Conservation (phyloP, 306 rosid genomes). For the Citrullus colocynthis region DNA sequence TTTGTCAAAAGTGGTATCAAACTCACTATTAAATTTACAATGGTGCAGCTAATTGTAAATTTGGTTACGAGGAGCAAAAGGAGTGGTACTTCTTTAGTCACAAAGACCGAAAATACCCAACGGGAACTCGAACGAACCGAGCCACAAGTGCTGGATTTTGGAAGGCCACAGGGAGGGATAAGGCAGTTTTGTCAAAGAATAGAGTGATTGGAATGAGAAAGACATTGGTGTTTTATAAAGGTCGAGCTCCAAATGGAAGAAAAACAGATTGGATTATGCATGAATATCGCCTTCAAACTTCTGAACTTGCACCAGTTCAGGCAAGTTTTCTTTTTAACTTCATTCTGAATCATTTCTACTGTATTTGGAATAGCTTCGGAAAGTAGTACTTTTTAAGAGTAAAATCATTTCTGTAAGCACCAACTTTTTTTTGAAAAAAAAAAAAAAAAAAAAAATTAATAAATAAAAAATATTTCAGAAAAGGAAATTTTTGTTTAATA, state of each 20-base stretch:
- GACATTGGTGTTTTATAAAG: conserved; percentile 81
- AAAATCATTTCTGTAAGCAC: no score
- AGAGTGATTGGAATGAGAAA: conserved; percentile 82
- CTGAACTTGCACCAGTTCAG: conserved; percentile 68
- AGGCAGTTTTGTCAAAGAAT: conserved; percentile 65
- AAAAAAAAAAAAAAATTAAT: no score
- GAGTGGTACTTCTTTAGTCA: conserved; percentile 95
- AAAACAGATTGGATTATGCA: conserved; percentile 94
- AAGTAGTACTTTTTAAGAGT: no score
- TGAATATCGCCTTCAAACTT: conserved; percentile 76
- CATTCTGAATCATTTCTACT: background rate
- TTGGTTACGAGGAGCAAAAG: conserved; percentile 59
- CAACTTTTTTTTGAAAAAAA: no score
- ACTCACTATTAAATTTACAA: background rate
- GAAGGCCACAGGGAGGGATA: conserved; percentile 96
- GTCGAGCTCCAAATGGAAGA: conserved; percentile 85
- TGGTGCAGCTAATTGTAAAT: conserved; percentile 47
- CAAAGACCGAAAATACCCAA: conserved; percentile 84
- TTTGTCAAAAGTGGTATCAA: background rate
- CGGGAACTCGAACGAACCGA: conserved; percentile 78
- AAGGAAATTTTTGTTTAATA: no score
- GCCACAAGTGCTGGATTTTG: conserved; percentile 90
- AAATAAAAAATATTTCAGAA: no score
- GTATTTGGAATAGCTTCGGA: no score
- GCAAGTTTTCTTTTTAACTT: conserved; percentile 18